Evolutionary conservation across 495 filamentous ascomycete species (phyloP).

Genomic region (Podospora anserina): DNA sequence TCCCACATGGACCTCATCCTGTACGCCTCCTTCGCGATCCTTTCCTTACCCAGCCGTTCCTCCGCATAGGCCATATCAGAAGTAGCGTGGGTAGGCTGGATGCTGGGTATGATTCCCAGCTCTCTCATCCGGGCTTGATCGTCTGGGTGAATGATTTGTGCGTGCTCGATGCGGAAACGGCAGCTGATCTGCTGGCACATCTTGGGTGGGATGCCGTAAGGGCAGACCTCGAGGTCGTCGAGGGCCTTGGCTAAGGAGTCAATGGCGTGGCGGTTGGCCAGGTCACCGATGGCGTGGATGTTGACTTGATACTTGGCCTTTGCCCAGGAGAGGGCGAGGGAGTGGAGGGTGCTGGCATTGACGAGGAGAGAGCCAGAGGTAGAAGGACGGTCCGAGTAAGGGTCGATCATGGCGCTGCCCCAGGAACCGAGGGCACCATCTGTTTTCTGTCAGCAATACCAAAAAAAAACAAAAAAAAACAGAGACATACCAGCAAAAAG

Average conservation of each 20-base stretch:
- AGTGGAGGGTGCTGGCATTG: slow-evolving; percentile 50
- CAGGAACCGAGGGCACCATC: slow-evolving; percentile 64
- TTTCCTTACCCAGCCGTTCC: slow-evolving; percentile 48
- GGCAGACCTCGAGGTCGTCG: slow-evolving; percentile 38
- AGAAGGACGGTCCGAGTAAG: slow-evolving; percentile 56
- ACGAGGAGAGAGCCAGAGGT: slow-evolving; percentile 58
- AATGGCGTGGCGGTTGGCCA: slow-evolving; percentile 57
- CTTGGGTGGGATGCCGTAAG: slow-evolving; percentile 27
- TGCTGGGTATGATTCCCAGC: slow-evolving; percentile 60
- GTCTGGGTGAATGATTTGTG: slow-evolving; percentile 61
- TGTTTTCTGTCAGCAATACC: not conserved
- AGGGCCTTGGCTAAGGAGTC: slow-evolving; percentile 52
- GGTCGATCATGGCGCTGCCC: slow-evolving; percentile 61
- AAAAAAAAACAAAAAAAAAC: not conserved
- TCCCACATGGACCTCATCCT: slow-evolving; percentile 54
- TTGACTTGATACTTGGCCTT: slow-evolving; percentile 54
- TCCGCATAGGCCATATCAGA: slow-evolving; percentile 61
- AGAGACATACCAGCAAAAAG: slow-evolving; percentile 42
- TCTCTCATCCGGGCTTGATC: slow-evolving; percentile 53
- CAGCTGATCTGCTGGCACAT: slow-evolving; percentile 45
- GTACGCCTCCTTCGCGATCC: slow-evolving; percentile 52
- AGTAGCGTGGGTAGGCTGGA: slow-evolving; percentile 67
- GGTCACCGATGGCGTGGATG: slow-evolving; percentile 65
- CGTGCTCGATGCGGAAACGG: slow-evolving; percentile 63
- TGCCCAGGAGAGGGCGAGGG: slow-evolving; percentile 50